Evolutionary conservation across 2,329 filamentous ascomycete species (phyloP).

Genomic region (Alternaria sp.): DNA sequence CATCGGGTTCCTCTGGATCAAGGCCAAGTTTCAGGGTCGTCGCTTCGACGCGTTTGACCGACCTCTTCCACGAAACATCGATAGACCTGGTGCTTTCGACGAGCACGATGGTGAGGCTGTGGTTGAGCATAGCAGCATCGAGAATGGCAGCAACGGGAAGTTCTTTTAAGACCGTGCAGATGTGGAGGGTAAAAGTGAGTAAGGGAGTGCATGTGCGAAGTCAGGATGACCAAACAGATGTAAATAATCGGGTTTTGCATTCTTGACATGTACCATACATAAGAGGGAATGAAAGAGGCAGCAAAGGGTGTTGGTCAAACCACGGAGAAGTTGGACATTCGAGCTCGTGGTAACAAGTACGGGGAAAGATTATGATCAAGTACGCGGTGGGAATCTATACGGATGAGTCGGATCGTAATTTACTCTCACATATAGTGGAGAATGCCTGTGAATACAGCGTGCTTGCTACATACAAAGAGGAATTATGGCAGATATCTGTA

Average conservation of each 20-base stretch:
- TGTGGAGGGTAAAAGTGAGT: neutral
- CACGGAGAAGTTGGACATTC: neutral
- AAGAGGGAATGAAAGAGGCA: neutral
- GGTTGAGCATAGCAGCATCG: constrained; percentile 29
- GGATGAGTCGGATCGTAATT: neutral
- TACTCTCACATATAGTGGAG: neutral
- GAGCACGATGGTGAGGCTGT: constrained; percentile 36
- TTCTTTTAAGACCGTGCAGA: constrained; percentile 35
- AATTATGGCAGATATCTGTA: neutral
- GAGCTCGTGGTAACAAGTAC: neutral
- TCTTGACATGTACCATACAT: neutral
- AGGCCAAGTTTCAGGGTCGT: constrained; percentile 63
- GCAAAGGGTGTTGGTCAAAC: neutral
- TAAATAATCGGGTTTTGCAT: neutral
- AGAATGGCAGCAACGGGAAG: constrained; percentile 32
- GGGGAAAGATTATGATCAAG: neutral
- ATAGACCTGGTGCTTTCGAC: constrained; percentile 22
- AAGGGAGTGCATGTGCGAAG: neutral
- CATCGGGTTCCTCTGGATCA: constrained; percentile 63
- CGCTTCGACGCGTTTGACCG: constrained; percentile 72
- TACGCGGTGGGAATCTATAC: neutral
- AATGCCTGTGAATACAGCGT: neutral
- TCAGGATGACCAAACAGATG: neutral
- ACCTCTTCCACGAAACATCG: constrained; percentile 27
- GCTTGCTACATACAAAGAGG: neutral